These are phyloP conservation scores for Dendrobium officinale DNA, from an alignment of 106 monocot species.

Conservation along the genomic window DNA sequence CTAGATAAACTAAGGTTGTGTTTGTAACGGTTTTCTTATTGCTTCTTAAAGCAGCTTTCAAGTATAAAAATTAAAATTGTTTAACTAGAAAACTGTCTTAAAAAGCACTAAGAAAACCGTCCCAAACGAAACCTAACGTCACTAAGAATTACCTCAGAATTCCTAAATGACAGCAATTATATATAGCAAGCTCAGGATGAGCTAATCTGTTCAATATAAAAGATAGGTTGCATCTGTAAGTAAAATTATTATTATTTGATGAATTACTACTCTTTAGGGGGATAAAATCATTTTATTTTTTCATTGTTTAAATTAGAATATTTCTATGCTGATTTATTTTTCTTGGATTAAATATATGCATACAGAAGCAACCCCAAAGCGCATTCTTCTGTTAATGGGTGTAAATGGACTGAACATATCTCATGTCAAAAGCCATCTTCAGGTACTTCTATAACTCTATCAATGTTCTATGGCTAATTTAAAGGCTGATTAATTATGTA, in stretches of 20 bases:
- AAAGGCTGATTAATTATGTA: too few species aligned
- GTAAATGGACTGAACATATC: conserved; percentile 54
- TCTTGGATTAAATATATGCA: neutral
- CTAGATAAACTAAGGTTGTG: too few species aligned
- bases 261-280: neutral
- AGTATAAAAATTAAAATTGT: too few species aligned
- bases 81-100: too few species aligned
- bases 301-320: neutral
- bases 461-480: neutral
- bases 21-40: too few species aligned
- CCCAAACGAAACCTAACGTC: too few species aligned
- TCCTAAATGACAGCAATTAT: too few species aligned
- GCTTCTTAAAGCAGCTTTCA: too few species aligned
- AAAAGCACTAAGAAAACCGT: too few species aligned
- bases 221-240: neutral
- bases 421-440: conserved; percentile 89
- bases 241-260: neutral
- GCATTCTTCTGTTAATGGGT: conserved; percentile 56
- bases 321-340: neutral
- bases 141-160: too few species aligned
- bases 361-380: conserved; percentile 78
- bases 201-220: neutral
- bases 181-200: too few species aligned
- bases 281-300: neutral
- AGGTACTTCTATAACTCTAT: conserved; percentile 30